Evolutionary conservation across 257 asterid species (phyloP).

Genomic region (Solanum habrochaites): DNA sequence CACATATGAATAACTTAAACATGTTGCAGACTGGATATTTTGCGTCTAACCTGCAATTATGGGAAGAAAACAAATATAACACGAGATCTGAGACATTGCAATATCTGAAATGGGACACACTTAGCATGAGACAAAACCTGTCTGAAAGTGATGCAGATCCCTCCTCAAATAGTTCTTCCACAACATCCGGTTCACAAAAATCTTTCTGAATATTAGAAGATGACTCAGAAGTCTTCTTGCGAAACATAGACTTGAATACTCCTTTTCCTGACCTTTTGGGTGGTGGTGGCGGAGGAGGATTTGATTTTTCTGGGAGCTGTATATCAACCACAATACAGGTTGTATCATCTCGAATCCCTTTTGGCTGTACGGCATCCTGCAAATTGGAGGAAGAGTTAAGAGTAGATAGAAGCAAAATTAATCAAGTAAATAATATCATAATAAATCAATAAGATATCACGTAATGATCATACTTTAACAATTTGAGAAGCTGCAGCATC

Average conservation of each 20-base stretch:
- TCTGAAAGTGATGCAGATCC: conserved; percentile 92
- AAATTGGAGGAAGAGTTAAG: not conserved
- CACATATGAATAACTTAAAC: conserved; percentile 92
- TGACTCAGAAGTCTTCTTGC: conserved; percentile 50
- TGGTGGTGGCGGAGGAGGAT: conserved; percentile 48
- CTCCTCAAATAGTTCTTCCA: conserved; percentile 89
- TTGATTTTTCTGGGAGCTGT: conserved; percentile 56
- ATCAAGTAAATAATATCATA: not conserved
- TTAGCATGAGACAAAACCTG: conserved; percentile 34
- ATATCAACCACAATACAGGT: conserved; percentile 95
- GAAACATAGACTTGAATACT: conserved; percentile 76
- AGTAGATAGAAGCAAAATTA: not conserved
- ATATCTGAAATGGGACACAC: not conserved
- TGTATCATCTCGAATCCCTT: conserved; percentile 95
- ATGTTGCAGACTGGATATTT: conserved; percentile 90
- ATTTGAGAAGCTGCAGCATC: conserved; percentile 91
- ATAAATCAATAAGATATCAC: not conserved
- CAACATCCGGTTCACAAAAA: conserved; percentile 45
- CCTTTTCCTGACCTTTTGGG: conserved; percentile 69
- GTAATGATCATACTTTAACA: conserved; percentile 46
- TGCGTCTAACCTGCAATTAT: conserved; percentile 53
- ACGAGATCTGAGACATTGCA: not conserved
- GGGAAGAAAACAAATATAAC: not conserved
- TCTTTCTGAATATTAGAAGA: conserved; percentile 53
- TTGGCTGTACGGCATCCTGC: conserved; percentile 76